Evolutionary conservation across 2,329 filamentous ascomycete species (phyloP).

Genomic region (Aspergillus tamarii): DNA sequence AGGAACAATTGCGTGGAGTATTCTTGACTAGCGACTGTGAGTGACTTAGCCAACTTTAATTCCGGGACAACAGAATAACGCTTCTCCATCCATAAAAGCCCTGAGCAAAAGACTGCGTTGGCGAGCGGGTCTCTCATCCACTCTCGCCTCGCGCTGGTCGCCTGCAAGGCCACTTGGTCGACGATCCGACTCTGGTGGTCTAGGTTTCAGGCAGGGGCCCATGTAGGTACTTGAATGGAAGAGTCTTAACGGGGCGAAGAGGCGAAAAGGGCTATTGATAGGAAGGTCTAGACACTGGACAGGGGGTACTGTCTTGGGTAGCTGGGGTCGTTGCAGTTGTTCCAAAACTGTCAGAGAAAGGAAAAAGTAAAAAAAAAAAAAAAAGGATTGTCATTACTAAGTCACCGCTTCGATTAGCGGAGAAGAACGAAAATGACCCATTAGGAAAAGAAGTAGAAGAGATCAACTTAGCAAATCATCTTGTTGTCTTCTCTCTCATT

Average conservation of each 20-base stretch:
- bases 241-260: slow-evolving; percentile 15
- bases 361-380: too few species aligned
- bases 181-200: slow-evolving; percentile 16
- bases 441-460: neutral
- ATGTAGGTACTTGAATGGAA: slow-evolving; percentile 24
- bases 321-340: neutral
- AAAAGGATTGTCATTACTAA: neutral
- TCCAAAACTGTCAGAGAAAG: neutral
- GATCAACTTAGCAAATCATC: neutral
- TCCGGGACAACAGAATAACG: slow-evolving; percentile 22
- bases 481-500: neutral
- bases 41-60: slow-evolving; percentile 24
- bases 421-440: neutral
- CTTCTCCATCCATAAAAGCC: slow-evolving; percentile 11
- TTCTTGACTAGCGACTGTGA: slow-evolving; percentile 7
- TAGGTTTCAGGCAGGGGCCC: slow-evolving; percentile 18
- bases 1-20: slow-evolving; percentile 23
- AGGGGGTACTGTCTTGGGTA: neutral
- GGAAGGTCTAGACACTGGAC: slow-evolving; percentile 12
- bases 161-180: slow-evolving; percentile 32
- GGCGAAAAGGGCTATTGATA: slow-evolving; percentile 6
- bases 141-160: slow-evolving; percentile 27
- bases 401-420: neutral
- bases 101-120: slow-evolving; percentile 21
- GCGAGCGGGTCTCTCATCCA: slow-evolving; percentile 28